Conservation (phyloP, 2,329 filamentous ascomycete species). For the Phyllosticta citriasiana region DNA sequence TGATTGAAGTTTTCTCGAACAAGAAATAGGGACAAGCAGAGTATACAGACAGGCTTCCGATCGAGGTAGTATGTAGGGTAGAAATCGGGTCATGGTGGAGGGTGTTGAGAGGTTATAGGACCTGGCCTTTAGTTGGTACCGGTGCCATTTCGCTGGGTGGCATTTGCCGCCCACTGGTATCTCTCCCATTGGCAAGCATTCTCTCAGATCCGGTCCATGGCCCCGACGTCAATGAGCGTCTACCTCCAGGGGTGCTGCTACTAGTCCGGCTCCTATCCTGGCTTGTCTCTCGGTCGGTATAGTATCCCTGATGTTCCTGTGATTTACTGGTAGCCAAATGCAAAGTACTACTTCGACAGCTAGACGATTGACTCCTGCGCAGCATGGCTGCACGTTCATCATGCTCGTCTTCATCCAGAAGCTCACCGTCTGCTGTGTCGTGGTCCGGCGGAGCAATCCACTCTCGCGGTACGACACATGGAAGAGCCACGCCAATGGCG, state of each 20-base stretch:
- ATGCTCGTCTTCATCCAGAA: slow-evolving; percentile 47
- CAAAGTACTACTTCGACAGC: slow-evolving; percentile 13
- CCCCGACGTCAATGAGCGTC: slow-evolving; percentile 13
- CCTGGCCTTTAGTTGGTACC: neutral
- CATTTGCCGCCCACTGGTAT: slow-evolving; percentile 32
- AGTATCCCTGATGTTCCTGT: slow-evolving; percentile 19
- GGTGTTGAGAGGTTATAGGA: neutral
- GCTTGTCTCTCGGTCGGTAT: slow-evolving; percentile 17
- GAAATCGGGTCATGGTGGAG: neutral
- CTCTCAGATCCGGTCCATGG: slow-evolving; percentile 17
- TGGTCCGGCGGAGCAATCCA: slow-evolving; percentile 74
- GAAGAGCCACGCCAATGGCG: slow-evolving; percentile 69
- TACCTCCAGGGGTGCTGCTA: slow-evolving; percentile 17
- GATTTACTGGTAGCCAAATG: slow-evolving; percentile 11
- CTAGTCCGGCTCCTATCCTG: neutral
- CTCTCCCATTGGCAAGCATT: slow-evolving; percentile 18
- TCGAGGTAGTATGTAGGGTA: neutral
- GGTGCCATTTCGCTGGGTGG: slow-evolving; percentile 28
- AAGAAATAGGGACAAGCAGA: neutral
- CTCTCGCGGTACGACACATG: slow-evolving; percentile 71
- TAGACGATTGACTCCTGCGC: slow-evolving; percentile 27
- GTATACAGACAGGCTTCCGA: neutral
- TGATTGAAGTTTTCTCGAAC: neutral
- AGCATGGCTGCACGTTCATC: slow-evolving; percentile 54
- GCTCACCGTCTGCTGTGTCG: slow-evolving; percentile 60